Conservation (phyloP, 768 basidiomycete genomes). For the Gloeopeniophorella convolvens region DNA sequence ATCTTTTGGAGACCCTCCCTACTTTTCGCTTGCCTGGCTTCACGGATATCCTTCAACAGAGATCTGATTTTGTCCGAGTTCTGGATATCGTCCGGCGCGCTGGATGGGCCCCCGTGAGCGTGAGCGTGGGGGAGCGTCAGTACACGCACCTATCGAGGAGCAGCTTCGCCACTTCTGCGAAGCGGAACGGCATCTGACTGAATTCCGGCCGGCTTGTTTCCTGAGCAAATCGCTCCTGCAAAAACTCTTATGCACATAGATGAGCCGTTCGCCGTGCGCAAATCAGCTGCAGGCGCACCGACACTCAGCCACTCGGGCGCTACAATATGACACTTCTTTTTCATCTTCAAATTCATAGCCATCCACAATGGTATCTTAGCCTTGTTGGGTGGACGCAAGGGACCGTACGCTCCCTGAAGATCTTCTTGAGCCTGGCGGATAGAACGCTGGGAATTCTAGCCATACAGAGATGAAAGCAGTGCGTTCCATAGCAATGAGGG, state of each 20-base stretch:
- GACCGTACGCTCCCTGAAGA: constrained; percentile 82
- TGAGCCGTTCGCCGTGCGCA: not conserved
- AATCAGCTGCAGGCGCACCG: constrained; percentile 45
- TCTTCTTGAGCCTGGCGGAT: not conserved
- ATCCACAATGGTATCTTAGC: constrained; percentile 93
- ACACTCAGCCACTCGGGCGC: constrained; percentile 85
- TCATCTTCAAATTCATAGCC: constrained; percentile 87
- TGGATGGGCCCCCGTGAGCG: too few relatives aligned
- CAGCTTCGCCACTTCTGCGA: constrained; percentile 85
- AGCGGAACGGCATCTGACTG: constrained; percentile 78
- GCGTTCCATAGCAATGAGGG: constrained; percentile 83
- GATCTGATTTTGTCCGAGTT: constrained; percentile 79
- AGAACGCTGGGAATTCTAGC: not conserved
- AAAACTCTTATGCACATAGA: constrained; percentile 51
- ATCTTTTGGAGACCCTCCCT: constrained; percentile 75
- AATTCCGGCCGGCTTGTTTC: constrained; percentile 75
- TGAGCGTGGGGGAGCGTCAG: constrained; percentile 3
- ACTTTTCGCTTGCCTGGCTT: constrained; percentile 92
- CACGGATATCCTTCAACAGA: constrained; percentile 89
- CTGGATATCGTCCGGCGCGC: constrained; percentile 86
- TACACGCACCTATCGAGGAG: constrained; percentile 83
- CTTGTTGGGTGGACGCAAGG: constrained; percentile 82
- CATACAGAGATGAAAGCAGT: constrained; percentile 87
- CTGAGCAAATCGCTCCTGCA: constrained; percentile 64
- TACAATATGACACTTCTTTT: constrained; percentile 91